Evolutionary conservation across 768 basidiomycete genomes (phyloP).

Genomic region (Epithele typhae): DNA sequence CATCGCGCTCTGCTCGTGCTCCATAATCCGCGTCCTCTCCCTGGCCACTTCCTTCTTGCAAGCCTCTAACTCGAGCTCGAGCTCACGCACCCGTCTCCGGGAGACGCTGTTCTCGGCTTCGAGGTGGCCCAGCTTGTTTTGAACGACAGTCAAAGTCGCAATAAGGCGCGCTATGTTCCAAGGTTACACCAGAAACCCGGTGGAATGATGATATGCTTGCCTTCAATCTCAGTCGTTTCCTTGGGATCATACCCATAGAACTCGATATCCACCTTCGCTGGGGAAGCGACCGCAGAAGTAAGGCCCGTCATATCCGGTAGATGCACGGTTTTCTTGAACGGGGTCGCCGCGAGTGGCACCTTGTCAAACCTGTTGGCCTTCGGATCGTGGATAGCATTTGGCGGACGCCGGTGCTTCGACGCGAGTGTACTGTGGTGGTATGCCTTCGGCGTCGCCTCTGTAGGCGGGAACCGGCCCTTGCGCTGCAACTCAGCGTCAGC

Average conservation of each 20-base stretch:
- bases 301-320: conserved; percentile 84
- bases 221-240: conserved; percentile 55
- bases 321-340: conserved; percentile 35
- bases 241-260: conserved; percentile 48
- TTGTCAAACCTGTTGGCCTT: conserved; percentile 15
- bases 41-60: conserved; percentile 74
- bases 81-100: conserved; percentile 75
- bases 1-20: conserved; percentile 28
- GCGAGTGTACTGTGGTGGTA: conserved; percentile 9
- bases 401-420: conserved; percentile 11
- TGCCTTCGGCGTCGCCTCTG: conserved; percentile 4
- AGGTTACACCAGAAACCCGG: no score
- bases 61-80: conserved; percentile 82
- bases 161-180: conserved; percentile 50
- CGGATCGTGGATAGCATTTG: conserved; percentile 38
- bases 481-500: conserved; percentile 16
- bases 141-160: conserved; percentile 57
- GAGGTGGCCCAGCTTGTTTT: conserved; percentile 63
- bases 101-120: conserved; percentile 83
- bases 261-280: conserved; percentile 50
- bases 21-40: conserved; percentile 62
- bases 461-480: conserved; percentile 1
- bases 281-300: conserved; percentile 73
- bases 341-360: conserved; percentile 9
- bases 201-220: conserved; percentile 32